Evolutionary conservation across 805 yeast genomes (phyloP).

Genomic region (Sungouiozyma ichnusensis): DNA sequence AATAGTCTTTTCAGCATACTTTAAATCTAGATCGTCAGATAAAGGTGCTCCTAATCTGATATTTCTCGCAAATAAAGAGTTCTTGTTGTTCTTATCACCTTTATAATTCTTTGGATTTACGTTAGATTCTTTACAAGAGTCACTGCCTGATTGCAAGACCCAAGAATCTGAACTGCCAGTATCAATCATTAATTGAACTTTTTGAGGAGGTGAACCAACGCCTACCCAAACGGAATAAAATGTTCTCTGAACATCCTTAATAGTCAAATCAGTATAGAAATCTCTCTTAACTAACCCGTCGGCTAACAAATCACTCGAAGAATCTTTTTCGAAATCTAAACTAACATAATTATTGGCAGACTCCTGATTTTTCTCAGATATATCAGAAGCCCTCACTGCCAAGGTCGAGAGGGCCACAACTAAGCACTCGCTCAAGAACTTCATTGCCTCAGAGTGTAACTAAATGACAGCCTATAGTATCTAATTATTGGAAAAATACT

Average conservation of each 20-base stretch:
- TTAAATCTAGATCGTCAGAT: not conserved
- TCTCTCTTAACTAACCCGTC: not conserved
- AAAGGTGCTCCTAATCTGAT: not conserved
- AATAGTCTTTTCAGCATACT: not conserved
- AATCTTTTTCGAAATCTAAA: not conserved
- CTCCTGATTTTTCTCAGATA: not conserved
- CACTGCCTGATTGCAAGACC: not conserved
- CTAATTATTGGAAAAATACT: too few species aligned
- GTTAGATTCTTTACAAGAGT: not conserved
- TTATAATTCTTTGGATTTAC: not conserved
- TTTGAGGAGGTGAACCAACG: not conserved
- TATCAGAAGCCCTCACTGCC: not conserved
- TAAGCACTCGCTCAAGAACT: not conserved
- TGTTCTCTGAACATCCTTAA: not conserved
- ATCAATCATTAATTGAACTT: not conserved
- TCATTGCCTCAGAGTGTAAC: not conserved
- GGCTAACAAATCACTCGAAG: not conserved
- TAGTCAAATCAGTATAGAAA: not conserved
- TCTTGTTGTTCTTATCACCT: not conserved
- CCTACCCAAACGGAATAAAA: conserved; percentile 1
- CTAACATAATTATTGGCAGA: not conserved
- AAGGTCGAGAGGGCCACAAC: not conserved
- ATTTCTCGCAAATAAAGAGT: not conserved
- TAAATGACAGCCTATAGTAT: too few species aligned
- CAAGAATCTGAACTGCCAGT: not conserved